phyloP scores from a whole-genome alignment of 495 filamentous ascomycete species.

The Hapsidospora chrysogenum region DNA sequence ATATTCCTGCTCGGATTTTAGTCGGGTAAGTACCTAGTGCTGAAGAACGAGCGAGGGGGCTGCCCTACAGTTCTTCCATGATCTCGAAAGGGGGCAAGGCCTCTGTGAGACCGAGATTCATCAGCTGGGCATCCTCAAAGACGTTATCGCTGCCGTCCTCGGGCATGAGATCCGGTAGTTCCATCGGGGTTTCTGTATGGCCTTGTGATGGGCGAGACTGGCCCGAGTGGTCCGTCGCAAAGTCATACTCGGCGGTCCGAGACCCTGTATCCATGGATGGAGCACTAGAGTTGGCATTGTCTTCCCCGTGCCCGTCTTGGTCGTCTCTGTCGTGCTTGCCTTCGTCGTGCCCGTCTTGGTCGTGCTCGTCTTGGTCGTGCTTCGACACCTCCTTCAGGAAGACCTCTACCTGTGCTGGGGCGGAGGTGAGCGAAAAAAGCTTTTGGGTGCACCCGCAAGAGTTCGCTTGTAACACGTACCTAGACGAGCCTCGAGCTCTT shows the following conservation, averaged over 20 bases:
- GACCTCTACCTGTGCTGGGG: slow-evolving; percentile 29
- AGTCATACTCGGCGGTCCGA: not conserved
- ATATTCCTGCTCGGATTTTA: slow-evolving; percentile 13
- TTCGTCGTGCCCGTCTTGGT: too few relatives aligned
- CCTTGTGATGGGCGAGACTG: not conserved
- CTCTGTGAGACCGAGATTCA: slow-evolving; percentile 25
- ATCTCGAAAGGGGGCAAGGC: slow-evolving; percentile 24
- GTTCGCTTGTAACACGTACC: slow-evolving; percentile 30
- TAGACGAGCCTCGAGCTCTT: slow-evolving; percentile 65
- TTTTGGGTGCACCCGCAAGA: too few relatives aligned
- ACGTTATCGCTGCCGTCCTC: too few relatives aligned
- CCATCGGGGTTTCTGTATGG: too few relatives aligned
- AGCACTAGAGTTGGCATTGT: not conserved
- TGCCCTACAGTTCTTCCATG: slow-evolving; percentile 29
- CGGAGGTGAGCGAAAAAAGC: too few relatives aligned
- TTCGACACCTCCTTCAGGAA: slow-evolving; percentile 19
- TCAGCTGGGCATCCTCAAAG: slow-evolving; percentile 8
- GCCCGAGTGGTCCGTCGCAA: not conserved
- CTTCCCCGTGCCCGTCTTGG: too few relatives aligned
- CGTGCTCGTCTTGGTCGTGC: slow-evolving; percentile 1
- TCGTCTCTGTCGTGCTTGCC: too few relatives aligned
- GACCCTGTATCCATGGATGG: not conserved
- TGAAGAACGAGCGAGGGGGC: not conserved
- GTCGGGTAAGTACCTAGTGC: not conserved
- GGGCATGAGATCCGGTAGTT: too few relatives aligned